These are phyloP conservation scores for Phytomonas sp. DNA, from an alignment of 208 protist genomes.

Conservation along the genomic window DNA sequence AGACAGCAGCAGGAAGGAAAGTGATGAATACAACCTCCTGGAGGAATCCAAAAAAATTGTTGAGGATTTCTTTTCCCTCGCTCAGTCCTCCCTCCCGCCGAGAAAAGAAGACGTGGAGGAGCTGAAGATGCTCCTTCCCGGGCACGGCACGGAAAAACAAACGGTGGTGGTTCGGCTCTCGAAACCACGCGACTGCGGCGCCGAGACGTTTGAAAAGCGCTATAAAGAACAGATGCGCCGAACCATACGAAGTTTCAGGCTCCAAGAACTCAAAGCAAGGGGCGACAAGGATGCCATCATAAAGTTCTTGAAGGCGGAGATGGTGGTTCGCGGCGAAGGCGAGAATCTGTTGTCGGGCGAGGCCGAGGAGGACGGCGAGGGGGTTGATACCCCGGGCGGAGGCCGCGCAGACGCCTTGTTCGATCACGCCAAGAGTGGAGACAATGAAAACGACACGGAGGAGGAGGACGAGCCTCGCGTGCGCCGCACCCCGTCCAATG, in stretches of 20 bases:
- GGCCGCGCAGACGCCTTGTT: not conserved
- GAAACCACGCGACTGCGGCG: too few relatives aligned
- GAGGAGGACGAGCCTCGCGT: slow-evolving; percentile 3
- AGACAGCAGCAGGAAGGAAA: slow-evolving; percentile 5
- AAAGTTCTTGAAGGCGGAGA: too few relatives aligned
- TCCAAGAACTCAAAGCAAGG: too few relatives aligned
- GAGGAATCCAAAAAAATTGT: not conserved
- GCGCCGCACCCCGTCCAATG: not conserved
- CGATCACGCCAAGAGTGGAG: not conserved
- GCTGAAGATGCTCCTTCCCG: slow-evolving; percentile 9
- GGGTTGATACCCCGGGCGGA: not conserved
- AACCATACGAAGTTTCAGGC: too few relatives aligned
- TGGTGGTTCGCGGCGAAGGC: too few relatives aligned
- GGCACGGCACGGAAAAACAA: too few relatives aligned
- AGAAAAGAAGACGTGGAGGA: slow-evolving; percentile 6
- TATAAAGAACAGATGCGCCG: too few relatives aligned
- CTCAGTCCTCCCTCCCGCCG: not conserved
- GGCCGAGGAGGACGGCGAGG: slow-evolving; percentile 12
- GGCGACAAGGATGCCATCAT: too few relatives aligned
- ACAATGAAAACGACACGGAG: not conserved
- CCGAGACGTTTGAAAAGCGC: too few relatives aligned
- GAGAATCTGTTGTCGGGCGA: not conserved
- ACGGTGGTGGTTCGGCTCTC: too few relatives aligned
- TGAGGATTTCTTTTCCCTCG: slow-evolving; percentile 3
- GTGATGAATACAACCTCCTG: not conserved